phyloP scores from a whole-genome alignment of 2,329 filamentous ascomycete genomes.

The Exophiala calicioides region DNA sequence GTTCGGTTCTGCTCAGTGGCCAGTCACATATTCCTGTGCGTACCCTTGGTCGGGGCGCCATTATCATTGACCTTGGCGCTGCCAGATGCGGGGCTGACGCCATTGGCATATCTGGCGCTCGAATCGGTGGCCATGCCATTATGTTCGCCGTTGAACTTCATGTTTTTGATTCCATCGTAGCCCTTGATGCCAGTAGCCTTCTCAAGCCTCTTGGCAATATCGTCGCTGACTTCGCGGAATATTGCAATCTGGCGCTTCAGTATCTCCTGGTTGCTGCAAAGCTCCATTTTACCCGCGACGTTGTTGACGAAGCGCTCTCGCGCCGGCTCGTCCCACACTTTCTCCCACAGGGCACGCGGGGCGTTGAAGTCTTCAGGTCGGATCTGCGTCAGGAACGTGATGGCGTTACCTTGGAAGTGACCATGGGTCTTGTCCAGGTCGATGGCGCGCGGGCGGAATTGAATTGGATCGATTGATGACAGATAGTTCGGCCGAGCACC shows the following conservation, averaged over 20 bases:
- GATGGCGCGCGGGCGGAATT: constrained; percentile 49
- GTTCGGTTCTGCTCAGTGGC: background rate
- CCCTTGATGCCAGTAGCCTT: constrained; percentile 65
- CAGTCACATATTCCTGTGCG: constrained; percentile 35
- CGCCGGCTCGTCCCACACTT: constrained; percentile 61
- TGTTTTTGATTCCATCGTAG: constrained; percentile 56
- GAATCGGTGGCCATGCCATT: constrained; percentile 57
- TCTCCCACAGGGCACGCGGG: constrained; percentile 61
- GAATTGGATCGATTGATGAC: constrained; percentile 54
- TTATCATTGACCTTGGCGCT: constrained; percentile 45
- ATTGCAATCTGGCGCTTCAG: constrained; percentile 66
- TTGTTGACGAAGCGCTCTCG: constrained; percentile 61
- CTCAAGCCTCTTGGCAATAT: constrained; percentile 60
- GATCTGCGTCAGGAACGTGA: constrained; percentile 55
- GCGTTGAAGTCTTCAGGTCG: constrained; percentile 54
- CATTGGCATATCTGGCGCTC: constrained; percentile 50
- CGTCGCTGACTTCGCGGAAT: constrained; percentile 63
- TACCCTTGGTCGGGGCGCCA: constrained; percentile 50
- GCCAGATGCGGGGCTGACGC: constrained; percentile 42
- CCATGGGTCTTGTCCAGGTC: constrained; percentile 54
- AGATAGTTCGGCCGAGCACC: constrained; percentile 60
- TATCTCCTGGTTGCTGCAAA: constrained; percentile 60
- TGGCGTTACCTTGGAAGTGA: constrained; percentile 51
- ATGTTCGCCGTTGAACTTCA: constrained; percentile 62
- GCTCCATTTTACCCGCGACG: constrained; percentile 62